Evolutionary conservation across 805 yeast species (phyloP).

Genomic region (Yamadazyma phyllophila): DNA sequence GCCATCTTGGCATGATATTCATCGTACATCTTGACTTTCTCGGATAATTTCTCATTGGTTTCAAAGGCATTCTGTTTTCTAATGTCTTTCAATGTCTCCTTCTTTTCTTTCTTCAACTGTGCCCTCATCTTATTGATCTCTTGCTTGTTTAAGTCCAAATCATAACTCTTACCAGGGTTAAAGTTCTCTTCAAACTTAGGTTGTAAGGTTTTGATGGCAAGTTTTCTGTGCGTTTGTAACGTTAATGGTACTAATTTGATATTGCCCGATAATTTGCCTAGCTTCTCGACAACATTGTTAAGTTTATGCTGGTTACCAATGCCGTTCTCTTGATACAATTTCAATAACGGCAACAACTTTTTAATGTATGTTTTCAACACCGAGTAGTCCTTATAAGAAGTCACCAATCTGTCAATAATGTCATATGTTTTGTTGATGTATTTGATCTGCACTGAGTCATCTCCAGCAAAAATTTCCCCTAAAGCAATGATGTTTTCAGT

Average conservation of each 20-base stretch:
- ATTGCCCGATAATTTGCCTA: conserved; percentile 45
- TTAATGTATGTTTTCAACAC: conserved; percentile 58
- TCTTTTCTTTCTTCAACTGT: conserved; percentile 87
- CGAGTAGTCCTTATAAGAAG: conserved; percentile 60
- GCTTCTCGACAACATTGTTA: conserved; percentile 45
- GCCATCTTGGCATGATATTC: conserved; percentile 92
- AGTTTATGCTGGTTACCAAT: conserved; percentile 27
- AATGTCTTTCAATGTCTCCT: conserved; percentile 82
- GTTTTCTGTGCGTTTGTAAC: conserved; percentile 78
- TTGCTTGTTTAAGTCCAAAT: conserved; percentile 65
- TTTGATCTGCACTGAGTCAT: conserved; percentile 21
- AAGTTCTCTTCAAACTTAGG: conserved; percentile 95
- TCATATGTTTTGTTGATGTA: conserved; percentile 33
- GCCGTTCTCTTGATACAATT: conserved; percentile 20
- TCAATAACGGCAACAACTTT: conserved; percentile 15
- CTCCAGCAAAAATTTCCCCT: conserved; percentile 17
- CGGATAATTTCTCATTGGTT: conserved; percentile 79
- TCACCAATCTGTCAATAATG: conserved; percentile 28
- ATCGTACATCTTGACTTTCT: conserved; percentile 69
- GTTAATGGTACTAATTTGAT: conserved; percentile 56
- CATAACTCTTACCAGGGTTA: conserved; percentile 93
- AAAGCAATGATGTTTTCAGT: conserved; percentile 6
- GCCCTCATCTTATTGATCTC: conserved; percentile 81
- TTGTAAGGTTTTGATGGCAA: conserved; percentile 79
- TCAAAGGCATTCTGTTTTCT: conserved; percentile 85